A percentile compares a stretch with the other conserved stretches of the same genome.
Evolutionary conservation across 2,329 filamentous ascomycete genomes (phyloP).

Genomic region (Fusarium irregulare): DNA sequence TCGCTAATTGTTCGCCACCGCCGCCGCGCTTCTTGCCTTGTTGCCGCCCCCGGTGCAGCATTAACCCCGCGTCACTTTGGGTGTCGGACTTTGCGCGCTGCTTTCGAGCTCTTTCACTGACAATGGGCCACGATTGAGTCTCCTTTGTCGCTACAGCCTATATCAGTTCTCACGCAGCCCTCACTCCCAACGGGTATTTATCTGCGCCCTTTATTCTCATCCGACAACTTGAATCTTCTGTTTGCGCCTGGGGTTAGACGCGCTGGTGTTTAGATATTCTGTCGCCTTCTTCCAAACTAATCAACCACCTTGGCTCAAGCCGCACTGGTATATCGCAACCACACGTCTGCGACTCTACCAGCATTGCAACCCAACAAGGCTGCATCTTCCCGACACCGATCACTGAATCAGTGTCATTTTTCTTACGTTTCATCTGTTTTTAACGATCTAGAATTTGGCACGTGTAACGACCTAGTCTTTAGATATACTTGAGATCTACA

Average conservation of each 20-base stretch:
- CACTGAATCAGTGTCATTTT: constrained; percentile 31
- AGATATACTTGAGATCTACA: constrained; percentile 46
- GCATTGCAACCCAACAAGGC: constrained; percentile 39
- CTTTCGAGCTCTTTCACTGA: constrained; percentile 46
- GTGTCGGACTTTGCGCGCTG: constrained; percentile 43
- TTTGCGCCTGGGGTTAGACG: constrained; percentile 55
- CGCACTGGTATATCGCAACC: constrained; percentile 35
- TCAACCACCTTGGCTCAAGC: constrained; percentile 40
- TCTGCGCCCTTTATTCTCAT: constrained; percentile 33
- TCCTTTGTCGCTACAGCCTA: constrained; percentile 40
- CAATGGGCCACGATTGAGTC: constrained; percentile 52
- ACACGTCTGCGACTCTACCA: constrained; percentile 35
- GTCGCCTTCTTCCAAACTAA: constrained; percentile 39
- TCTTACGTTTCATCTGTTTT: constrained; percentile 42
- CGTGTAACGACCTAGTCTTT: constrained; percentile 44
- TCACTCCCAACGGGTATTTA: constrained; percentile 46
- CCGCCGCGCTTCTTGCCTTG: constrained; percentile 22
- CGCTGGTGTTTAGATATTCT: constrained; percentile 54
- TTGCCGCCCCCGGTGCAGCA: constrained; percentile 35
- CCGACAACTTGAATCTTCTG: constrained; percentile 43
- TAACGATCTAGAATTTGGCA: constrained; percentile 47
- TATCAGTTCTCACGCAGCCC: constrained; percentile 17
- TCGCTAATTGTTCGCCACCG: constrained; percentile 38
- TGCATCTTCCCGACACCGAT: constrained; percentile 27
- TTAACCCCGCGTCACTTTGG: constrained; percentile 43